Base-by-base conservation (phyloP, 768 basidiomycete genomes). In the Lentinula sp. region DNA sequence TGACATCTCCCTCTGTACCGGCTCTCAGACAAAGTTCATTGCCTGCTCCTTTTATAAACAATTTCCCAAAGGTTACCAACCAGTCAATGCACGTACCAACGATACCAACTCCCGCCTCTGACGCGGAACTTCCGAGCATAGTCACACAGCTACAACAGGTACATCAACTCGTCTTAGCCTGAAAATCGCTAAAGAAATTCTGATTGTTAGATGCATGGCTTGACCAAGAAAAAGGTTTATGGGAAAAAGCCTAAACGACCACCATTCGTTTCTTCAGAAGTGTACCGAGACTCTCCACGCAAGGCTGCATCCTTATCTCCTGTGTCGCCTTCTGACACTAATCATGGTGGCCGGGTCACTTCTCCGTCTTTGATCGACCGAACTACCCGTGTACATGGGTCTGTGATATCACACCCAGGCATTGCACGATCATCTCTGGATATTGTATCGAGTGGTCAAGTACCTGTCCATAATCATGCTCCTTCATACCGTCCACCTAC, bases 191-290 rank as follows among this genome's bases (percentile, higher is more conserved):
- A 16, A 18, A 23, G n/a, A 16, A 16, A 21, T 18, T 13, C 5
- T 35, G 8, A 35, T 9, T 43, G 15, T 23, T 32, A 60, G 59
- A 78, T 83, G 39, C 87, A 89, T 60, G 87, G 87, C 2, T 66
- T 89, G 51, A 86, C 84, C 7, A 87, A 87, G 73, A 88, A 88
- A 73, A 86, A 86, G 64, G 76, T 84, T 7, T 85, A 87, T 61
- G 80, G 82, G 10, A 59, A 78, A 9, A 83, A 84, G 65, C 78
- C 82, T 16, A 63, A 73, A 16, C 75, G 80, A 31, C 69, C 74
- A 42, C 83, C 85, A 0, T 86, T 86, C 66, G 75, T 85, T 42
- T 39, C 68, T 65, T 13, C 67, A 67, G 34, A 62, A 56, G 53
- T 56, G 31, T 54, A 56, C 37, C 39, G 59, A 43, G 49, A 60